Evolutionary conservation across 768 basidiomycete species (phyloP), one percentile per base, ranked within the genome.

Genomic region (Mycena vitilis): DNA sequence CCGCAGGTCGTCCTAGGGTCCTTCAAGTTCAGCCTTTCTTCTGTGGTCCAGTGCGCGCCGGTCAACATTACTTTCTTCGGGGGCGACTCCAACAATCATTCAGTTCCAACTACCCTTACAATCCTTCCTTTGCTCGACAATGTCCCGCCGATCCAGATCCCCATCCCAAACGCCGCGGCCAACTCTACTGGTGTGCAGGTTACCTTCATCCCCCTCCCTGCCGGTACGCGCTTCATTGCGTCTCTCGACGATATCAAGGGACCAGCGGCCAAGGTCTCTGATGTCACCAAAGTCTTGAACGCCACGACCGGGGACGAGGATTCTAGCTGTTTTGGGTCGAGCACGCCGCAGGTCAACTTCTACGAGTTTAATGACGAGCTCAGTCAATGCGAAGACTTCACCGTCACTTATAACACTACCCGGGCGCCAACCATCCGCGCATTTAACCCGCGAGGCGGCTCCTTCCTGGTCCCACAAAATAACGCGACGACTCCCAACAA

Each of bases 31-130:
- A 74, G 76, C 23, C 77, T 84, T 64, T 84, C 87, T 23, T 61
- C 77, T 36, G 84, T 87, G 68, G 73, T 80, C 63, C 87, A 91
- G 75, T 90, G 89, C 78, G 83, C 81, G 68, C 81, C 82, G 18
- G 83, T 89, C 64, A 77, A 76, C 42, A 77, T 89, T 54, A 74
- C 78, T 34, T 86, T 89, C 69, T 71, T 73, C 22, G 85, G 85
- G n/a, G 78, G 81, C 57, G 72, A 75, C 59, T 70, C 76, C 38
- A 79, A 77, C 58, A 70, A 75, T 25, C 58, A 75, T 13, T 72
- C 78, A 15, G 75, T 81, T 59, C 86, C 86, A 25, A 79, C 82
- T 60, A 78, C 80, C 20, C 79, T 90, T 63, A 84, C 83, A 42
- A 75, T 91, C 73, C 70, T 90, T 68, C 89, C 89, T 57, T 78